Percentiles rank a stretch among this genome's conserved stretches.
Conservation (phyloP, 176 grass and related monocot species). For the Musa beccarii region DNA sequence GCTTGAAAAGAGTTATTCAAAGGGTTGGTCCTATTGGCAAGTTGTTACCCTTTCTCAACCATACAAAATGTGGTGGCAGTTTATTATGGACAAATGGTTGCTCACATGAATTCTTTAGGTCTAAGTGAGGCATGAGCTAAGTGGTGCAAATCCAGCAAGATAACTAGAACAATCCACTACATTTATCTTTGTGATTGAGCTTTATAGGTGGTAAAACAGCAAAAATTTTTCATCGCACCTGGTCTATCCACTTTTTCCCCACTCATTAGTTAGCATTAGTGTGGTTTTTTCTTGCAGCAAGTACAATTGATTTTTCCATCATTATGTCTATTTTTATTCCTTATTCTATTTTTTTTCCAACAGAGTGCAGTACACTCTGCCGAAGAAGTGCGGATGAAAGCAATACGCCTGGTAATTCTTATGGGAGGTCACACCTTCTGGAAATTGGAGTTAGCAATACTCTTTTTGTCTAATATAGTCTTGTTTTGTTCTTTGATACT, state of each 20-base stretch:
- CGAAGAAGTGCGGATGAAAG: constrained; percentile 88
- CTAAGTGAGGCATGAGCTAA: too few species aligned
- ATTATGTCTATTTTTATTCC: constrained; percentile 19
- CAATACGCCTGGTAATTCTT: constrained; percentile 84
- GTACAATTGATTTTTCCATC: constrained; percentile 7
- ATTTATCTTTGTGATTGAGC: too few species aligned
- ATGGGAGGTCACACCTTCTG: neutral
- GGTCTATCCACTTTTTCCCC: neutral
- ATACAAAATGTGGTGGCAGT: too few species aligned
- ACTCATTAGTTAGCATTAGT: neutral
- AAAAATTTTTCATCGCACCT: neutral
- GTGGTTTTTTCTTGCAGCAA: neutral
- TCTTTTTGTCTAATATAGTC: constrained; percentile 12
- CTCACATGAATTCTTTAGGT: too few species aligned
- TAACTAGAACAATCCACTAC: too few species aligned
- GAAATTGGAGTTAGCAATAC: constrained; percentile 9
- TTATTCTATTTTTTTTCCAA: constrained; percentile 26
- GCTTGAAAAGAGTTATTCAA: too few species aligned
- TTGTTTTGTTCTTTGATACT: constrained; percentile 17
- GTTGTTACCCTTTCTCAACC: too few species aligned
- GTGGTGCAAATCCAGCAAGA: too few species aligned
- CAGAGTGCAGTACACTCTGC: constrained; percentile 78
- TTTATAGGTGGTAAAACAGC: neutral
- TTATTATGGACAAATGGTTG: too few species aligned
- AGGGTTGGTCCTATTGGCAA: too few species aligned